Base-by-base conservation (phyloP, 306 rosid species). In the Trifolium pratense region DNA sequence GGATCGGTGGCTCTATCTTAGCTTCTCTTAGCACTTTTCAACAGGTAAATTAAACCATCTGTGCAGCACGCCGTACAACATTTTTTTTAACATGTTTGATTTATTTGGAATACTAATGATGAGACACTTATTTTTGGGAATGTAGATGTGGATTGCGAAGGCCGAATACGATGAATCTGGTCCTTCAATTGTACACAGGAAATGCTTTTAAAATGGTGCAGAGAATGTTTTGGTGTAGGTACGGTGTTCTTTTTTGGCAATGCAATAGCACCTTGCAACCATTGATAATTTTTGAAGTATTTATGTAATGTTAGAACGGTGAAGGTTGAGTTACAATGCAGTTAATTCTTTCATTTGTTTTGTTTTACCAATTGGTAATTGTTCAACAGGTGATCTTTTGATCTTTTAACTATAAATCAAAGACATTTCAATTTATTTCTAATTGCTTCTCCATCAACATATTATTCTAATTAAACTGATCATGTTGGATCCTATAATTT, bases 81-180 rank as follows among this genome's bases (percentile, higher is more conserved):
- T 68, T 39, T 26, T 66, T 71, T 57, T 21, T 71, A 13, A 26
- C 68, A 39, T 71, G 37, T 26, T 66, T 0, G 37, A 6, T 48
- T 39, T 29, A 49, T n/a, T 42, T 45, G 9, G 10, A 31, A 72
- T 40, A 36, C 23, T 72, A 68, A 73, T 70, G 68, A 78, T 9
- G 23, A 55, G 16, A 39, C 51, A 48, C 51, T 57, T 62, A 9
- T 23, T 49, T 62, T 66, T 60, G 84, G 83, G 34, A 80, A 79
- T 63, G 75, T 89, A 89, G 97, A 92, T 92, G 96, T 89, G 97
- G 97, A 92, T 89, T 20, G 97, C 96, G 2, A 92, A 92, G 89
- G 97, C 97, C 5, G 97, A 91, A 86, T 91, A 91, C 39, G 97
- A 91, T 57, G 97, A 91, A 74, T 91, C 97, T 10, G 97, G 97